These are phyloP conservation scores for Eutypella sp. DNA, from an alignment of 2,329 filamentous ascomycete species.

Conservation along the genomic window DNA sequence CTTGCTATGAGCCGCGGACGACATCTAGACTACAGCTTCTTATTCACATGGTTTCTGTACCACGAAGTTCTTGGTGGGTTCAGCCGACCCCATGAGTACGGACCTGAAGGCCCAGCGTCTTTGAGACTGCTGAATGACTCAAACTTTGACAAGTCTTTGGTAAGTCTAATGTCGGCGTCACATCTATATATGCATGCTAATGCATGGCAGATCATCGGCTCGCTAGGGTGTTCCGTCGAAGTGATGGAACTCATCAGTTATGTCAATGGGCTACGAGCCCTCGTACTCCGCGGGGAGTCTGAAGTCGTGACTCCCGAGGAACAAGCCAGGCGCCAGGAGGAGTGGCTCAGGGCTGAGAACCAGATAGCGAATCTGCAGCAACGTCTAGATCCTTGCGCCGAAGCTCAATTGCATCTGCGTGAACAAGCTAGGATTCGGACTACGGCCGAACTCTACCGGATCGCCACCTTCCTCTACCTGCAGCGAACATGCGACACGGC, in stretches of 20 bases:
- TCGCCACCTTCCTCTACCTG: constrained; percentile 41
- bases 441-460: constrained; percentile 47
- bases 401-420: constrained; percentile 22
- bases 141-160: constrained; percentile 26
- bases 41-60: constrained; percentile 43
- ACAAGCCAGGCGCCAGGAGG: constrained; percentile 20
- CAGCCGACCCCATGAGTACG: constrained; percentile 29
- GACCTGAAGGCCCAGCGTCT: constrained; percentile 20
- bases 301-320: constrained; percentile 19
- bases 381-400: constrained; percentile 22
- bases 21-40: constrained; percentile 30
- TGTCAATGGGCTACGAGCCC: constrained; percentile 31
- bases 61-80: constrained; percentile 42
- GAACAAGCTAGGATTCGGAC: constrained; percentile 27
- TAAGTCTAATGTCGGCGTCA: constrained; percentile 11
- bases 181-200: constrained; percentile 4
- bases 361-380: constrained; percentile 22
- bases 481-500: constrained; percentile 23
- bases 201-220: constrained; percentile 37
- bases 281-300: constrained; percentile 25
- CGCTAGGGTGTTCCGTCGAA: constrained; percentile 42
- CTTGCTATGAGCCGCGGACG: constrained; percentile 21
- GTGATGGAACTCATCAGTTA: constrained; percentile 39
- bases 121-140: constrained; percentile 25
- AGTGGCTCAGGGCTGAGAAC: constrained; percentile 21